Evolutionary conservation across 495 filamentous ascomycete genomes (phyloP).

Genomic region (Massariosphaeria phaeospora): DNA sequence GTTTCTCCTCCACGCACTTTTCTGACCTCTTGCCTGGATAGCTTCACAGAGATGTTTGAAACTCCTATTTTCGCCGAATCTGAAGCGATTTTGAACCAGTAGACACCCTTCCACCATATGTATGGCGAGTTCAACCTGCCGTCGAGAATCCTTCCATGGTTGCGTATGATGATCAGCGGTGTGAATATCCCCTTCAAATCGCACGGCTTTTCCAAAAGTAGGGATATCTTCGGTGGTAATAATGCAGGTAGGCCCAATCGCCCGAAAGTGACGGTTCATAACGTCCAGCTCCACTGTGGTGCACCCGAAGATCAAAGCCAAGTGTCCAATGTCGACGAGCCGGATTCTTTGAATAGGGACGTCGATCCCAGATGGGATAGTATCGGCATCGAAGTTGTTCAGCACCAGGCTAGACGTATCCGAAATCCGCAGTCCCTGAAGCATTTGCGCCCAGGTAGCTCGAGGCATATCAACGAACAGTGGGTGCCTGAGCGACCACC

Average conservation of each 20-base stretch:
- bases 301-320: background rate
- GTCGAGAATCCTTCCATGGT: no score
- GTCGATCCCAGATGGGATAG: background rate
- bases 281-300: background rate
- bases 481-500: background rate
- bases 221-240: slow-evolving; percentile 2
- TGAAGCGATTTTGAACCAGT: no score
- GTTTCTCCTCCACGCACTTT: no score
- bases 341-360: background rate
- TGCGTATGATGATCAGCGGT: background rate
- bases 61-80: no score
- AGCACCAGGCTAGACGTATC: background rate
- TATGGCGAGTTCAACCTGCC: no score
- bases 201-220: background rate
- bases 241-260: background rate
- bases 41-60: no score
- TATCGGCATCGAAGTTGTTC: background rate
- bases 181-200: slow-evolving; percentile 6
- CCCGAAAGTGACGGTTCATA: background rate
- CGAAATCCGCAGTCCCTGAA: background rate
- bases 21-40: no score
- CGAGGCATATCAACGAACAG: background rate
- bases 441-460: slow-evolving; percentile 4
- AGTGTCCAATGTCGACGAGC: background rate
- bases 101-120: no score